These are phyloP conservation scores for Acanthamoeba comandoni DNA, from an alignment of 208 protist species.

Conservation along the genomic window DNA sequence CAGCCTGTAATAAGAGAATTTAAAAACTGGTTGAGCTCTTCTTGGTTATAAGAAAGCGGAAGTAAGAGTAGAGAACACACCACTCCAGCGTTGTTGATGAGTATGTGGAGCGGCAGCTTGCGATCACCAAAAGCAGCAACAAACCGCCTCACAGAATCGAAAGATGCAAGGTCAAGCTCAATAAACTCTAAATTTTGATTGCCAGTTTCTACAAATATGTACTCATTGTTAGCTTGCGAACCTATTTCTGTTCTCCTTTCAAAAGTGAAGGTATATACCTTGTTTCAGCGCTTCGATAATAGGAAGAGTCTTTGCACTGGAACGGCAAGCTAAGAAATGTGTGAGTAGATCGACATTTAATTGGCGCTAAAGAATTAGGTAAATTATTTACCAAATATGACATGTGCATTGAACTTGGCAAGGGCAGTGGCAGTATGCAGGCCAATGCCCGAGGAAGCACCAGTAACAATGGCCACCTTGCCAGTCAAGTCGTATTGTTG, in stretches of 20 bases:
- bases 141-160: slow-evolving; percentile 37
- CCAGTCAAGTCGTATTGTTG: slow-evolving; percentile 35
- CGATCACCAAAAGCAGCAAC: slow-evolving; percentile 1
- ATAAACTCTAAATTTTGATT: slow-evolving; percentile 47
- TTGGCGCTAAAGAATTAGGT: not conserved
- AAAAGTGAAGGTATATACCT: not conserved
- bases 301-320: slow-evolving; percentile 1
- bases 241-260: not conserved
- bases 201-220: not conserved
- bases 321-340: slow-evolving; percentile 3
- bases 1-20: slow-evolving; percentile 26
- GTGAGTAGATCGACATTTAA: not conserved
- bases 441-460: slow-evolving; percentile 32
- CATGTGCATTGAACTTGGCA: slow-evolving; percentile 26
- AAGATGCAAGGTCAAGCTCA: slow-evolving; percentile 55
- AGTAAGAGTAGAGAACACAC: too few species aligned
- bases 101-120: slow-evolving; percentile 35
- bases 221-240: too few species aligned
- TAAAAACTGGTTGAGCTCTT: too few species aligned
- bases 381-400: slow-evolving; percentile 43
- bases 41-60: too few species aligned
- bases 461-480: slow-evolving; percentile 57
- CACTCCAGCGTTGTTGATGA: slow-evolving; percentile 61
- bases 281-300: slow-evolving; percentile 18
- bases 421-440: slow-evolving; percentile 35